Percentiles rank a stretch among this genome's conserved stretches.
Conservation (phyloP, 768 basidiomycete genomes). For the Kondoa malvinella region DNA sequence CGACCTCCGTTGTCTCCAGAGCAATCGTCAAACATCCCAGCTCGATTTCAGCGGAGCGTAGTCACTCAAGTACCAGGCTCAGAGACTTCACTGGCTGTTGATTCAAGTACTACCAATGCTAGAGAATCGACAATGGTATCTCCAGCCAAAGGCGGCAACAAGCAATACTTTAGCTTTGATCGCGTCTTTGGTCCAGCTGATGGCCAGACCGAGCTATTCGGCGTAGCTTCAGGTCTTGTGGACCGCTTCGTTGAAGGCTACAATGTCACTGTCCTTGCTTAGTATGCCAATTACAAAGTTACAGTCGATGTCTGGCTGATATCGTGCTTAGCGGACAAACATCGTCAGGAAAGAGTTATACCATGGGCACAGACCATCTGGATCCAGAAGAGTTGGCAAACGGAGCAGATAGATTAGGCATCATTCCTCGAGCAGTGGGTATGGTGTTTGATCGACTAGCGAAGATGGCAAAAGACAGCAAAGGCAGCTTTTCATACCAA, state of each 20-base stretch:
- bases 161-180: constrained; percentile 73
- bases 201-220: constrained; percentile 71
- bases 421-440: constrained; percentile 83
- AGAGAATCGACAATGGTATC: constrained; percentile 26
- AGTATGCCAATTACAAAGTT: constrained; percentile 95
- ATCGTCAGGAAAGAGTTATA: constrained; percentile 65
- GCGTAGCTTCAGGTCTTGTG: constrained; percentile 56
- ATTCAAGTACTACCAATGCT: constrained; percentile 29
- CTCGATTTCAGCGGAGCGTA: constrained; percentile 79
- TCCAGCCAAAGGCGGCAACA: constrained; percentile 37
- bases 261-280: constrained; percentile 94
- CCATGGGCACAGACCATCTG: constrained; percentile 72
- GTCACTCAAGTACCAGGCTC: constrained; percentile 50
- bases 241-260: constrained; percentile 28
- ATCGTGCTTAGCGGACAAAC: too few relatives aligned
- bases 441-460: constrained; percentile 64
- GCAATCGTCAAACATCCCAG: constrained; percentile 45
- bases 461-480: constrained; percentile 43
- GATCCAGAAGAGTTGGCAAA: constrained; percentile 33
- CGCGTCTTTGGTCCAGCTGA: constrained; percentile 75
- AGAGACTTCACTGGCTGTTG: constrained; percentile 62
- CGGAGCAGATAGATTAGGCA: constrained; percentile 47
- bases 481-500: constrained; percentile 34
- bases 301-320: too few relatives aligned
- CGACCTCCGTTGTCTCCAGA: constrained; percentile 13